Base-by-base conservation (phyloP, 2,329 filamentous ascomycete genomes). In the Fusarium setosum region DNA sequence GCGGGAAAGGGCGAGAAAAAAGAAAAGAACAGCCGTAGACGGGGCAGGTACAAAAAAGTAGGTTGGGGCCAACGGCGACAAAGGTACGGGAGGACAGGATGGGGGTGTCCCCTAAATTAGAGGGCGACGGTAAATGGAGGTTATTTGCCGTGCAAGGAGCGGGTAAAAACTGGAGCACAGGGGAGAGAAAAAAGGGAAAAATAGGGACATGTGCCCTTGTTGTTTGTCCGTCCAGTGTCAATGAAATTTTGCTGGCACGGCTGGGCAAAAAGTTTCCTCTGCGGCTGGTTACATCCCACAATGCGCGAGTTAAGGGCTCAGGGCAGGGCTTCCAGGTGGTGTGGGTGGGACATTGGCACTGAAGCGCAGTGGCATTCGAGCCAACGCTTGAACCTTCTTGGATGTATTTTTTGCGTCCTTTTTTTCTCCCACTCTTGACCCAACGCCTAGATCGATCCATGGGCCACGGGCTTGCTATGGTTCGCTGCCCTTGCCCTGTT, bases 131-230 rank as follows among this genome's bases (percentile, higher is more conserved):
- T 35, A 58, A 63, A 61, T 44, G 50, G 47, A 45, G 49, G 53
- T 32, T 45, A 59, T 61, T 63, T 71, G 56, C 70, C 58, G 66
- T 70, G 45, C 70, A 67, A 68, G 68, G 70, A 70, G 70, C 70
- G 70, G 70, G 67, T 72, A 69, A 72, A 70, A 70, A 59, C 49
- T 61, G 68, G 68, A 58, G 61, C 50, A 50, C 31, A 51, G 31
- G 37, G 31, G 61, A 11, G 47, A 50, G 34, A n/a, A 31, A 52
- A 40, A 38, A 48, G 38, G 44, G 50, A 17, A 24, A 63, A 61
- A 55, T 59, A 60, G 54, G 52, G 63, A 52, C 58, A 40, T 40
- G 41, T 32, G 31, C 55, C 48, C 45, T 44, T 20, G 45, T 40
- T 50, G 44, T 38, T n/a, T 58, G 54, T 52, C 45, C 38, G 47